phyloP scores from a whole-genome alignment of 2,329 filamentous ascomycete genomes.

The Leptographium lundbergii region DNA sequence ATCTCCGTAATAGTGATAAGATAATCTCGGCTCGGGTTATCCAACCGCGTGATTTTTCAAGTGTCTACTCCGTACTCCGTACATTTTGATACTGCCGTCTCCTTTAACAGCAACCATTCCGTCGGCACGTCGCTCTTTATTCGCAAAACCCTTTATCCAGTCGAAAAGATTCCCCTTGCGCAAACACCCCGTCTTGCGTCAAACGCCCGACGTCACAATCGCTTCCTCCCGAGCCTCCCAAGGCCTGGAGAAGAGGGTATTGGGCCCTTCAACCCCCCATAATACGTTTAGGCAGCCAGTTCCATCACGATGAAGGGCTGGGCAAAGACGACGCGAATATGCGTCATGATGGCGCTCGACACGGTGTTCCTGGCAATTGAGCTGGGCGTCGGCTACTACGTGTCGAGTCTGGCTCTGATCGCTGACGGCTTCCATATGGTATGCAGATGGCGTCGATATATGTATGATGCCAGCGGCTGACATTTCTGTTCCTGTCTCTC shows the following conservation, averaged over 20 bases:
- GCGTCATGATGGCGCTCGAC: constrained; percentile 86
- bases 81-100: too few relatives aligned
- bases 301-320: constrained; percentile 39
- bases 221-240: not conserved
- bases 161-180: not conserved
- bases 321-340: constrained; percentile 86
- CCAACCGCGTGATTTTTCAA: not conserved
- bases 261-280: not conserved
- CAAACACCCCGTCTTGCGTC: not conserved
- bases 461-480: not conserved
- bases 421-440: constrained; percentile 99
- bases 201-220: not conserved
- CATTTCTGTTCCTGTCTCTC: not conserved
- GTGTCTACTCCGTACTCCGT: not conserved
- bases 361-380: constrained; percentile 83
- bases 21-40: not conserved
- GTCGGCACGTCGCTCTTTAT: not conserved
- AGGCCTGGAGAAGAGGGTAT: not conserved
- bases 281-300: not conserved
- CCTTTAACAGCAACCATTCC: not conserved
- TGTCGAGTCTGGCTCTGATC: constrained; percentile 83
- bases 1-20: not conserved
- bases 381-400: constrained; percentile 70
- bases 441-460: constrained; percentile 14
- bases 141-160: not conserved